Evolutionary conservation across 176 grass and related monocot genomes (phyloP).

Genomic region (Musa itinerans): DNA sequence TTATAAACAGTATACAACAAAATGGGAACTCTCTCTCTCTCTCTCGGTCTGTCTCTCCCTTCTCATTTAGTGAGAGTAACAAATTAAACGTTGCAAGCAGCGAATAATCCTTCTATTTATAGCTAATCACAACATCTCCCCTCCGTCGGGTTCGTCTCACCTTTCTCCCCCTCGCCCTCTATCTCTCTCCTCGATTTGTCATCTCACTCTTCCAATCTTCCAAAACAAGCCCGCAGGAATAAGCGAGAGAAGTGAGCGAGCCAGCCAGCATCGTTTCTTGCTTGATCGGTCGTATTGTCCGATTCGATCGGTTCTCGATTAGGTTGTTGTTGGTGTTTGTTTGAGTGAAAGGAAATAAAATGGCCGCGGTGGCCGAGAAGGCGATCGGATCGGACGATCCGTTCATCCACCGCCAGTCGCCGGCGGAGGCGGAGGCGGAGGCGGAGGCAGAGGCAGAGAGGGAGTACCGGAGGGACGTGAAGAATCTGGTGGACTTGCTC

Average conservation of each 20-base stretch:
- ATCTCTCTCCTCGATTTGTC: neutral
- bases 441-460: neutral
- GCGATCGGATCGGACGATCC: neutral
- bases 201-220: neutral
- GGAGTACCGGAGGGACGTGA: neutral
- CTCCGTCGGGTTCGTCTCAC: neutral
- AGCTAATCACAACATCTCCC: neutral
- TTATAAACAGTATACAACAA: too few species aligned
- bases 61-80: too few species aligned
- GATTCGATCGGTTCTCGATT: neutral
- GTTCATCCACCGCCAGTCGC: neutral
- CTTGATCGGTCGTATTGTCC: neutral
- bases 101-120: neutral
- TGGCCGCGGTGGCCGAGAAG: neutral
- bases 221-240: neutral
- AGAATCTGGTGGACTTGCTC: conserved; percentile 5
- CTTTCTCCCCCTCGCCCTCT: neutral
- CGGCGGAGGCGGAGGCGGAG: neutral
- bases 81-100: neutral
- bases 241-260: neutral
- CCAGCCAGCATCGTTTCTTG: neutral
- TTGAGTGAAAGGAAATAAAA: neutral
- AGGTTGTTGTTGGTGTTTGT: neutral
- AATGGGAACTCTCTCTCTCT: too few species aligned
- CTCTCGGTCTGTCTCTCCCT: too few species aligned